Percentiles rank a stretch among this genome's conserved stretches.
phyloP scores from a whole-genome alignment of 768 basidiomycete species.

The Collybia mongolica region DNA sequence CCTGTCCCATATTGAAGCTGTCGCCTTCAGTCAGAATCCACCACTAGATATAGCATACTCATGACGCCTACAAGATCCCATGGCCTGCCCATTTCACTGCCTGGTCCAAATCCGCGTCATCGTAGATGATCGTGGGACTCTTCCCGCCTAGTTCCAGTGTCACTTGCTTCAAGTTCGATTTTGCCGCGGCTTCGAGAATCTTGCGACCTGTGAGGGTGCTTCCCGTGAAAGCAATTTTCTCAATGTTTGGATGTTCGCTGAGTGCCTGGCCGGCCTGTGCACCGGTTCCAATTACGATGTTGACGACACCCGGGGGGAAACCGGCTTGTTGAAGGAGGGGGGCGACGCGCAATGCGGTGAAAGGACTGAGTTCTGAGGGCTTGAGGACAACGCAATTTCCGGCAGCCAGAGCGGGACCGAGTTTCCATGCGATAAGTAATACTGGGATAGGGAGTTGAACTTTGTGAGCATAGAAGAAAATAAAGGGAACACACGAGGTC shows the following conservation, averaged over 20 bases:
- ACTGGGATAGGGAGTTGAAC: too few species aligned
- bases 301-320: constrained; percentile 63
- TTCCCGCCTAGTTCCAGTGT: constrained; percentile 80
- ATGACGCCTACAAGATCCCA: constrained; percentile 51
- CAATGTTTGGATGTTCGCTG: constrained; percentile 50
- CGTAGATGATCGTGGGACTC: constrained; percentile 58
- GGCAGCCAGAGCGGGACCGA: constrained; percentile 62
- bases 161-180: constrained; percentile 66
- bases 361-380: constrained; percentile 64
- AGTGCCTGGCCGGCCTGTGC: constrained; percentile 36
- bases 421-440: constrained; percentile 45
- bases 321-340: constrained; percentile 54
- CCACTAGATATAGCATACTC: not conserved
- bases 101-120: constrained; percentile 58
- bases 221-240: constrained; percentile 75
- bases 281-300: constrained; percentile 58
- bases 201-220: constrained; percentile 61
- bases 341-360: constrained; percentile 47
- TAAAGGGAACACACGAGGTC: constrained; percentile 24
- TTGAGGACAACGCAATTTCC: constrained; percentile 61
- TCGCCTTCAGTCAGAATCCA: not conserved
- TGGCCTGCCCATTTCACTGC: constrained; percentile 57
- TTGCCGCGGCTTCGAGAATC: constrained; percentile 62
- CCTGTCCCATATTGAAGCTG: constrained; percentile 33
- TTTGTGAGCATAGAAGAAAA: too few species aligned